Base-by-base conservation (phyloP, 108 stramenopile species). In the Skeletonema costatum region DNA sequence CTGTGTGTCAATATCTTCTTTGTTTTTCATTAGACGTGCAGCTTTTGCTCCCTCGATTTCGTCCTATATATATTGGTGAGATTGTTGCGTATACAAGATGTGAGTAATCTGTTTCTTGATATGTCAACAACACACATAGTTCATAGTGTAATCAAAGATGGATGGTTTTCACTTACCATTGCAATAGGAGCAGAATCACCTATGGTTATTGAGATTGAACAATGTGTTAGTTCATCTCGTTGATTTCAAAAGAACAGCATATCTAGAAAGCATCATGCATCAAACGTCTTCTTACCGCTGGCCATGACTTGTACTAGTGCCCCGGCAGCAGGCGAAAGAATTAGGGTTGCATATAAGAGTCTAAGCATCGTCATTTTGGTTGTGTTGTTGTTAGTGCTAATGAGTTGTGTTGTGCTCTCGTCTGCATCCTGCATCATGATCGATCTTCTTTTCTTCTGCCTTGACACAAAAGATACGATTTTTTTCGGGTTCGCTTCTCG, bases 11-110 rank as follows among this genome's bases (percentile, higher is more conserved):
- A 75, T 75, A 13, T 75, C 74, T 61, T 74, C 69, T 60, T 67
- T 75, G 38, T 82, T 82, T 64, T 82, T 82, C 65, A 82, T 64
- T 21, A 82, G 74, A 1, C 81, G 73, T 13, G 81, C 81, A 13
- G 81, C 69, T 61, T 75, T 82, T 8, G 78, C 70, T 46, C 65
- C 66, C 38, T 72, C 71, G 17, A 79, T 73, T 30, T 79, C 78
- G 32, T 79, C 71, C 78, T 79, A 17, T 14, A 32, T 14, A 32
- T 9, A 12, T 30, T 35, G 12, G 42, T 41, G 5, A 25, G 25
- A 25, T 25, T 25, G 25, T 25, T 25, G 25, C 25, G 13, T 33
- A n/a, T 13, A 44, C 48, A 7, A 19, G 21, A 16, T 41, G 19
- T 29, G 36, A 46, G 30, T 44, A n/a, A 30, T 33, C 11, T 44